These are phyloP conservation scores for Zygotorulaspora danielsina DNA, from an alignment of 805 yeast species.

Conservation along the genomic window DNA sequence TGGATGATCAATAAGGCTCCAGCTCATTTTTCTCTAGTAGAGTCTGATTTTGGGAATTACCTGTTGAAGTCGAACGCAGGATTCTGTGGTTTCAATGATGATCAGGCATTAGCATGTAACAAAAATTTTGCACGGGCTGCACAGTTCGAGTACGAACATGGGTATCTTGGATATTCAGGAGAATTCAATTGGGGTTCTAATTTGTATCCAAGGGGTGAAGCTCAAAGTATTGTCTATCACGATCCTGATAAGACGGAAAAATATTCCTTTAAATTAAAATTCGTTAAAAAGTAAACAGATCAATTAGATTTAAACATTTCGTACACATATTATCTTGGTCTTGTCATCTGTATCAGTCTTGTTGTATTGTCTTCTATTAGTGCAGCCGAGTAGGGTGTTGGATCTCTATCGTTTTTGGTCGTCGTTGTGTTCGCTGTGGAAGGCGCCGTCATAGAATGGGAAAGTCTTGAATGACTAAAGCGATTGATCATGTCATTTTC, in stretches of 20 bases:
- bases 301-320: neutral
- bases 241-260: conserved; percentile 33
- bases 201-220: conserved; percentile 40
- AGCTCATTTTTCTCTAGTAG: conserved; percentile 61
- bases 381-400: conserved; percentile 5
- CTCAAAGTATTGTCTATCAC: conserved; percentile 45
- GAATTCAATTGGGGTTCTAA: conserved; percentile 55
- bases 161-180: conserved; percentile 58
- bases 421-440: conserved; percentile 4
- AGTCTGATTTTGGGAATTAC: conserved; percentile 70
- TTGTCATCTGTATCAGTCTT: conserved; percentile 17
- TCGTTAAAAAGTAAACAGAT: conserved; percentile 15
- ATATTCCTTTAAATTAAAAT: conserved; percentile 38
- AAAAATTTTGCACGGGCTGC: conserved; percentile 37
- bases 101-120: conserved; percentile 36
- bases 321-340: conserved; percentile 7
- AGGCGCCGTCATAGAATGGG: conserved; percentile 6
- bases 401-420: conserved; percentile 9
- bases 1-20: conserved; percentile 83
- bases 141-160: conserved; percentile 54
- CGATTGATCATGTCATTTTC: conserved; percentile 10
- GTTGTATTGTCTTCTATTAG: conserved; percentile 22
- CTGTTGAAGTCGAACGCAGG: conserved; percentile 69
- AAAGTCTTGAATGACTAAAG: conserved; percentile 3
- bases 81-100: conserved; percentile 50